A percentile compares a stretch with the other conserved stretches of the same genome.
phyloP scores from a whole-genome alignment of 495 filamentous ascomycete species.

The Aspergillus incahuasiensis region DNA sequence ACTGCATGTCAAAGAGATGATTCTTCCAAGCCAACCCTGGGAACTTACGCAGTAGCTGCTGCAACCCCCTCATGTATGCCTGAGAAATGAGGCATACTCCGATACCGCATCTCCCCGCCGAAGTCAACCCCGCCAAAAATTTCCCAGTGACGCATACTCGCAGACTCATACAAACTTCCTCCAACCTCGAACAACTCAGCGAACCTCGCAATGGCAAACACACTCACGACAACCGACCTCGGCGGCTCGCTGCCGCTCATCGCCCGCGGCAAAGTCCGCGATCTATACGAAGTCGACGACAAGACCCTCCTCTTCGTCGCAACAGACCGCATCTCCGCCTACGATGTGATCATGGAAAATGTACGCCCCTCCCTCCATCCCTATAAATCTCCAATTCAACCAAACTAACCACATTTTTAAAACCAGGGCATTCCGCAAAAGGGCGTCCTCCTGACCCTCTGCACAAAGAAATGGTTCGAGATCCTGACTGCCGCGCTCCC shows the following conservation, averaged over 20 bases:
- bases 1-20: no score
- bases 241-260: constrained; percentile 50
- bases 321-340: constrained; percentile 89
- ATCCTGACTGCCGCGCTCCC: constrained; percentile 63
- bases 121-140: constrained; percentile 6
- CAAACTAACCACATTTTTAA: neutral
- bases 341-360: constrained; percentile 88
- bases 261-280: constrained; percentile 73
- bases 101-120: neutral
- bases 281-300: constrained; percentile 71
- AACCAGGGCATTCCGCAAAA: constrained; percentile 74
- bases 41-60: no score
- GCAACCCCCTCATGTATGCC: neutral
- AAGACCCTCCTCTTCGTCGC: constrained; percentile 82
- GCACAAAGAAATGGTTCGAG: constrained; percentile 82
- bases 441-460: constrained; percentile 76
- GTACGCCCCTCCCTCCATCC: constrained; percentile 30
- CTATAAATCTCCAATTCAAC: neutral
- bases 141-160: neutral
- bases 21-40: no score
- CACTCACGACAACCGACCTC: constrained; percentile 51
- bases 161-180: neutral
- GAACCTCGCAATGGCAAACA: constrained; percentile 35
- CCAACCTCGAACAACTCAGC: neutral
- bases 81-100: neutral